A percentile compares a stretch with the other conserved stretches of the same genome.
Evolutionary conservation across 2,329 filamentous ascomycete species (phyloP).

Genomic region (Stachybotrys echinatus): DNA sequence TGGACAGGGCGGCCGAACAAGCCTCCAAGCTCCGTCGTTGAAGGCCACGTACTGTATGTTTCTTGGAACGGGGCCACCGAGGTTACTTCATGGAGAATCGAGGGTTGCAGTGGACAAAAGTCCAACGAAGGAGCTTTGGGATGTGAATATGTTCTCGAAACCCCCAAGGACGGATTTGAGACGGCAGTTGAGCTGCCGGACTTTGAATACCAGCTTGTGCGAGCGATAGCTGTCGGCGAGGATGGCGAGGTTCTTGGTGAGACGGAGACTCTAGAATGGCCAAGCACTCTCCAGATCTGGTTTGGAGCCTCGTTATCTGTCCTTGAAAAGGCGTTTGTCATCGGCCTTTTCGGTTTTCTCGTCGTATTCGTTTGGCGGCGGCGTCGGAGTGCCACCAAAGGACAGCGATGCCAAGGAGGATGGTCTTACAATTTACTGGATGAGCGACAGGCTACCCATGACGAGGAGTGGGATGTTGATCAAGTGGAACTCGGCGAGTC

Average conservation of each 20-base stretch:
- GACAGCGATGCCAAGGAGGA: background rate
- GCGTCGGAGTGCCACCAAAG: background rate
- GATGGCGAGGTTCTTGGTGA: background rate
- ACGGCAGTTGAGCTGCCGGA: background rate
- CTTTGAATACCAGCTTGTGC: background rate
- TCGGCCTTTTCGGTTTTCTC: background rate
- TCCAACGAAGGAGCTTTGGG: background rate
- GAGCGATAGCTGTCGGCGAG: background rate
- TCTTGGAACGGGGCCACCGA: constrained; percentile 31
- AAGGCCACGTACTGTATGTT: constrained; percentile 22
- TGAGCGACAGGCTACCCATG: background rate
- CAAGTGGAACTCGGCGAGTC: background rate
- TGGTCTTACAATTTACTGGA: background rate
- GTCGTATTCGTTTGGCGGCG: background rate
- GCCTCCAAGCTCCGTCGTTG: constrained; percentile 6
- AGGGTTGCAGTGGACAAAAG: constrained; percentile 17
- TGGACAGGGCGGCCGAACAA: constrained; percentile 18
- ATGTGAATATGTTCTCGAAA: background rate
- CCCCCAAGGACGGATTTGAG: background rate
- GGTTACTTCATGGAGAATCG: constrained; percentile 30
- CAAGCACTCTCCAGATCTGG: background rate
- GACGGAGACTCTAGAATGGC: background rate
- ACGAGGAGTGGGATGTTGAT: background rate
- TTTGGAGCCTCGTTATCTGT: background rate
- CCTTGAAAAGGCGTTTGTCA: background rate